Conservation (phyloP, 208 protist species). For the Porcisia hertigi region DNA sequence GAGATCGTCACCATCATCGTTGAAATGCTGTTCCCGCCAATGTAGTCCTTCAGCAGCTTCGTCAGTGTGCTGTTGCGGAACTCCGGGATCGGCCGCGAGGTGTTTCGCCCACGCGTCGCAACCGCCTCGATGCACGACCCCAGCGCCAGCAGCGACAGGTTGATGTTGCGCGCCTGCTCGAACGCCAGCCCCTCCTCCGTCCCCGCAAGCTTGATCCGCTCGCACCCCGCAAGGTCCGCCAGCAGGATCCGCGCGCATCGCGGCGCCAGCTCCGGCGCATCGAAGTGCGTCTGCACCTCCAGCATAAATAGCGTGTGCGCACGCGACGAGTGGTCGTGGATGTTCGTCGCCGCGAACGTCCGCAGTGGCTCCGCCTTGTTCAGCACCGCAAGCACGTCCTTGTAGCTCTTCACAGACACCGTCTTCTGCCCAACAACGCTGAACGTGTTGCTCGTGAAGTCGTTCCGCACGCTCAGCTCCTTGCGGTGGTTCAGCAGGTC, state of each 20-base stretch:
- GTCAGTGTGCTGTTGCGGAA: constrained; percentile 87
- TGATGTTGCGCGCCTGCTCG: constrained; percentile 83
- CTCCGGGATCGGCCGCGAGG: constrained; percentile 55
- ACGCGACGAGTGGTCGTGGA: constrained; percentile 83
- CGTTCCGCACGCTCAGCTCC: constrained; percentile 85
- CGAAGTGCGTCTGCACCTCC: constrained; percentile 70
- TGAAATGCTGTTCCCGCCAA: constrained; percentile 86
- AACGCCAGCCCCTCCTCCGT: constrained; percentile 74
- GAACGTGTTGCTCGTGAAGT: constrained; percentile 86
- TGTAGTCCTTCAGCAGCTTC: constrained; percentile 86
- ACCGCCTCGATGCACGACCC: constrained; percentile 86
- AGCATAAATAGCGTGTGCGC: constrained; percentile 86
- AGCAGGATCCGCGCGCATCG: constrained; percentile 73
- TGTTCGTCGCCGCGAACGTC: constrained; percentile 88
- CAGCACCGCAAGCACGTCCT: constrained; percentile 86
- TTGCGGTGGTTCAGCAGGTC: constrained; percentile 92
- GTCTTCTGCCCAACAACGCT: constrained; percentile 83
- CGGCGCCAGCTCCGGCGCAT: constrained; percentile 51
- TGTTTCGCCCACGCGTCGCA: constrained; percentile 41
- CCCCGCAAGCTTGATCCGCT: constrained; percentile 77
- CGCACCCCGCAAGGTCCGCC: constrained; percentile 67
- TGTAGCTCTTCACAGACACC: constrained; percentile 70
- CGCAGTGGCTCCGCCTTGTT: constrained; percentile 80
- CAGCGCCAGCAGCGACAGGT: constrained; percentile 72
- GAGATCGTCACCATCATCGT: constrained; percentile 83